Base-by-base conservation (phyloP, 805 yeast genomes). In the Saccharomycopsis schoenii region DNA sequence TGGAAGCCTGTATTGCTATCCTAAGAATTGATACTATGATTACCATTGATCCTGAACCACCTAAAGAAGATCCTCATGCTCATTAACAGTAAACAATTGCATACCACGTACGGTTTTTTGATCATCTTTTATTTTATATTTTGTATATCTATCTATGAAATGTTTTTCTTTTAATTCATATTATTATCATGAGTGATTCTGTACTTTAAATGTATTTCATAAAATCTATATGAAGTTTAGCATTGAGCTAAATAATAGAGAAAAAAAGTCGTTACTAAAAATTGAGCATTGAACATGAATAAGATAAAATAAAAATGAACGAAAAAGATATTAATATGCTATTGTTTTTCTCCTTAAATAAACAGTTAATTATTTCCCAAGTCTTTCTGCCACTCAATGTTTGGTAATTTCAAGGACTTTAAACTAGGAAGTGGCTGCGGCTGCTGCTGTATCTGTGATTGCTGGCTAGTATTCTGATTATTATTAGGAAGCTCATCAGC, bases 21-120 rank as follows among this genome's bases (percentile, higher is more conserved):
- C 80, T 96, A 69, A 86, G 99, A 80, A 94, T 94, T 70, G 99
- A 94, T 74, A 94, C 99, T 58, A 92, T 93, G 96, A 93, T 94
- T 70, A 89, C 90, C 57, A 97, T 94, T 64, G 96, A 93, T 69
- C 99, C 99, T 12, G 99, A 94, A 71, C 91, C 88, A 57, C 89
- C 87, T 65, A 84, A 83, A 76, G 96, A 92, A 76, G 97, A 89
- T 68, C 92, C 93, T 25, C 97, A 93, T 72, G 96, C 76, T 60
- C 97, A 91, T 74, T 84, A 72, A 65, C 17, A 17, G 42, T 37
- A 36, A 10, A 29, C 12, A 19, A 21, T 50, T 55, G 24, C 19
- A 39, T 29, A 24, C 50, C 36, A 12, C 34, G 15, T 39, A 43
- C n/a, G 34, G 10, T n/a, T 47, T 47, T 24, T 47, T 19, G 15